Conservation (phyloP, 2,329 filamentous ascomycete species). For the Paraphoma sp. region DNA sequence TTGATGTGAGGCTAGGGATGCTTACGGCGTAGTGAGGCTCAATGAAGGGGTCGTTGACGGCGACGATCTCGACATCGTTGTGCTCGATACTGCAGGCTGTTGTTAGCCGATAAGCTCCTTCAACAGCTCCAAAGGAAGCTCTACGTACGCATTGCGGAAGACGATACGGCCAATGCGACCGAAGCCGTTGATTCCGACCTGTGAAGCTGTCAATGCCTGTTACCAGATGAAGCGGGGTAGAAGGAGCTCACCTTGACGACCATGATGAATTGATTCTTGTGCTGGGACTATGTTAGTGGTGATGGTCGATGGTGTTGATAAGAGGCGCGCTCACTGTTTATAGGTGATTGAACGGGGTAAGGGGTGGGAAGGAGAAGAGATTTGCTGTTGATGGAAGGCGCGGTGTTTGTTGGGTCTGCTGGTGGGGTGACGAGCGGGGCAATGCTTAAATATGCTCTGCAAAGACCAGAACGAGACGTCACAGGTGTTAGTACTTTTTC, state of each 20-base stretch:
- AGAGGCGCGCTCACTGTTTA: constrained; percentile 28
- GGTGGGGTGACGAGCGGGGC: constrained; percentile 40
- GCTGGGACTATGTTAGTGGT: constrained; percentile 25
- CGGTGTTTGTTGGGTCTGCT: constrained; percentile 37
- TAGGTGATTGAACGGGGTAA: constrained; percentile 22
- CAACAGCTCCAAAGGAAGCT: constrained; percentile 5
- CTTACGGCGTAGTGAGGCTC: constrained; percentile 96
- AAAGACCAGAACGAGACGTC: constrained; percentile 28
- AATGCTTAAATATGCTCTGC: constrained; percentile 24
- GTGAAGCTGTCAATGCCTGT: constrained; percentile 32
- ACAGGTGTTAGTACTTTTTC: constrained; percentile 36
- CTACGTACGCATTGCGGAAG: constrained; percentile 90
- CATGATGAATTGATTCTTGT: constrained; percentile 47
- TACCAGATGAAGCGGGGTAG: constrained; percentile 24
- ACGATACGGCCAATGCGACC: constrained; percentile 99
- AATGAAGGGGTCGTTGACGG: constrained; percentile 99
- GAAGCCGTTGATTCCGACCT: constrained; percentile 99
- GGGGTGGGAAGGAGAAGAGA: constrained; percentile 26
- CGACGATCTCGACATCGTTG: constrained; percentile 87
- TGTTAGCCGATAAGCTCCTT: constrained; percentile 23
- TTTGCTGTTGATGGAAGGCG: constrained; percentile 21
- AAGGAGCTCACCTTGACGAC: constrained; percentile 53
- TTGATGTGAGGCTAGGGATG: constrained; percentile 37
- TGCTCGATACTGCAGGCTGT: constrained; percentile 71
- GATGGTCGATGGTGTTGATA: constrained; percentile 8